Conservation (phyloP, 2,329 filamentous ascomycete genomes). For the Pyricularia sp. region DNA sequence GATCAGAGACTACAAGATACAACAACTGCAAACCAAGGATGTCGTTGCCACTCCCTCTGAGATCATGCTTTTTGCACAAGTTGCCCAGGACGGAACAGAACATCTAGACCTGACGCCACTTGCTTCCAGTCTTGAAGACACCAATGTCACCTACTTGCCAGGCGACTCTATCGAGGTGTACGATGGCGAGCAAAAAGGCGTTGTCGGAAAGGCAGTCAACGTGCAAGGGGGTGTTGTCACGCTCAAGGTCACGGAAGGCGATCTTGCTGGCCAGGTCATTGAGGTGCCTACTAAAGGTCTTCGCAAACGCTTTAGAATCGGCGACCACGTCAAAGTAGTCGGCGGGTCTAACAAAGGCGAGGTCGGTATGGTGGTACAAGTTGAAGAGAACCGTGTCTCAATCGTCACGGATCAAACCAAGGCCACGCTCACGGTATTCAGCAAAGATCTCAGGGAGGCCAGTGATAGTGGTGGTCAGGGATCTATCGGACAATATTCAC, state of each 20-base stretch:
- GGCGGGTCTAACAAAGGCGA: conserved; percentile 83
- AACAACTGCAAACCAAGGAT: conserved; percentile 70
- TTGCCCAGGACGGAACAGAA: conserved; percentile 81
- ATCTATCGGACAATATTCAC: conserved; percentile 73
- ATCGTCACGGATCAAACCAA: conserved; percentile 86
- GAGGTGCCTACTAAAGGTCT: conserved; percentile 87
- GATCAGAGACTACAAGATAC: conserved; percentile 86
- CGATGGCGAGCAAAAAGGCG: conserved; percentile 85
- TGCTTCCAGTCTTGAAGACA: conserved; percentile 78
- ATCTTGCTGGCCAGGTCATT: conserved; percentile 68
- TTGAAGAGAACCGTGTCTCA: conserved; percentile 83
- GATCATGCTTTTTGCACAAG: conserved; percentile 84
- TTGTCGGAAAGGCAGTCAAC: conserved; percentile 71
- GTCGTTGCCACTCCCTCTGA: conserved; percentile 92
- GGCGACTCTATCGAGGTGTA: conserved; percentile 97
- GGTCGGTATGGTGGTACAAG: conserved; percentile 92
- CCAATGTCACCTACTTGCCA: conserved; percentile 72
- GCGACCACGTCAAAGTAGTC: conserved; percentile 98
- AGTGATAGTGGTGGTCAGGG: conserved; percentile 82
- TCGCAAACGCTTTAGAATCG: conserved; percentile 81
- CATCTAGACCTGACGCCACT: conserved; percentile 81
- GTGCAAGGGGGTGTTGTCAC: conserved; percentile 89
- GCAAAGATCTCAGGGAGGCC: conserved; percentile 87
- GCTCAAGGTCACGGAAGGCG: conserved; percentile 71
- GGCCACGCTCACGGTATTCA: conserved; percentile 92